These are phyloP conservation scores for Naganishia vishniacii DNA, from an alignment of 768 basidiomycete species.

Conservation along the genomic window DNA sequence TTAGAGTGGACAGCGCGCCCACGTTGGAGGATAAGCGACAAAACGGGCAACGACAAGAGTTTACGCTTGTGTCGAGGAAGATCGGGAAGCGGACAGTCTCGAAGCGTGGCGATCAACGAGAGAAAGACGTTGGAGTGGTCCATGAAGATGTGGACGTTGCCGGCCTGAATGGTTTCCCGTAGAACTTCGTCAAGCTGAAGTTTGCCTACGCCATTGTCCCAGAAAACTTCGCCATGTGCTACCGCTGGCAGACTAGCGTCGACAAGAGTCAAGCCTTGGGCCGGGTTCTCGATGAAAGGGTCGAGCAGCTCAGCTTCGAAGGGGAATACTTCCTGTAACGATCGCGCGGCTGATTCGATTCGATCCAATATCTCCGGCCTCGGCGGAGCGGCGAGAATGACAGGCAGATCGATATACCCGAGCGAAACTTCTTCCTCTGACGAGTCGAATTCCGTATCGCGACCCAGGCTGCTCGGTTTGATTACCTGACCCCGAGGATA, in stretches of 20 bases:
- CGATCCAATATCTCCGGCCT: conserved; percentile 12
- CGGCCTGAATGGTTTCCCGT: conserved; percentile 7
- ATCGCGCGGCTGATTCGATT: conserved; percentile 4
- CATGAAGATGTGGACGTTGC: conserved; percentile 22
- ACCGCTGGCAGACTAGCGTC: too few species aligned
- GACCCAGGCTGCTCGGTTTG: neutral
- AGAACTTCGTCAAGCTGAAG: conserved; percentile 22
- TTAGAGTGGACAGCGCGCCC: conserved; percentile 37
- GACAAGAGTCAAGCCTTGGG: neutral
- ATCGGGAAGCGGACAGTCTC: conserved; percentile 24
- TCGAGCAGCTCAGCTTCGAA: conserved; percentile 32
- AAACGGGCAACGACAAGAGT: conserved; percentile 38
- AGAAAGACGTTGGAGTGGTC: conserved; percentile 17
- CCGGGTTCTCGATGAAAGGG: conserved; percentile 24
- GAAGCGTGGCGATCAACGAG: conserved; percentile 15
- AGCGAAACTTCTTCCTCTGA: neutral
- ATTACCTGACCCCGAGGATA: conserved; percentile 21
- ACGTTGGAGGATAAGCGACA: conserved; percentile 43
- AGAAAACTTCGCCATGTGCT: conserved; percentile 35
- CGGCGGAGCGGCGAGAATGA: neutral
- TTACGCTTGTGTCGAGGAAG: conserved; percentile 38
- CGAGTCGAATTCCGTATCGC: neutral
- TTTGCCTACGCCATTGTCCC: conserved; percentile 43
- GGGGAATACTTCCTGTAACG: conserved; percentile 27
- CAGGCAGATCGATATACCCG: neutral